phyloP scores from a whole-genome alignment of 2,329 filamentous ascomycete species.

The Thelonectria rubi region DNA sequence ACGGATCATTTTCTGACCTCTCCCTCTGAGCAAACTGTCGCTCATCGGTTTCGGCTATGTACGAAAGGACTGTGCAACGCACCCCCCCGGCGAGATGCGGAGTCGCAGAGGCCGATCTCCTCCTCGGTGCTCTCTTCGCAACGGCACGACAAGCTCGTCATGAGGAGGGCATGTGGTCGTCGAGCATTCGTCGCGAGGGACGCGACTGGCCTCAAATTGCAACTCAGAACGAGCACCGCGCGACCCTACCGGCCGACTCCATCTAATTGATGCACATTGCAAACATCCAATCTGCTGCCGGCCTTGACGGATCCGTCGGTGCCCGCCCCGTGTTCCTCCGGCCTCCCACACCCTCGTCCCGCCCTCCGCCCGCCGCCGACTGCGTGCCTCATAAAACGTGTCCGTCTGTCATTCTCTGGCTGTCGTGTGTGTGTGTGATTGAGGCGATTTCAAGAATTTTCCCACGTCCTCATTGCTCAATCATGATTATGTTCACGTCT shows the following conservation, averaged over 20 bases:
- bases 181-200: neutral
- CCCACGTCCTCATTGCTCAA: no score
- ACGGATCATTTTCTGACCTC: conserved; percentile 12
- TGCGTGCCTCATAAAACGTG: neutral
- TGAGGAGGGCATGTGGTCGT: neutral
- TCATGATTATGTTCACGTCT: no score
- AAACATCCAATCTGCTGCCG: neutral
- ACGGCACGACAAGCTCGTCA: no score
- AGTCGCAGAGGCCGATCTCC: neutral
- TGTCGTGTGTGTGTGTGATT: neutral
- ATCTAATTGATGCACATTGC: neutral
- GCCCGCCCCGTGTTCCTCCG: neutral
- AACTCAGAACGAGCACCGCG: neutral
- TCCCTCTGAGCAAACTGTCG: neutral
- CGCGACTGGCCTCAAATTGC: neutral
- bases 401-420: neutral
- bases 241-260: no score
- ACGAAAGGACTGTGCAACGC: neutral
- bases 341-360: neutral
- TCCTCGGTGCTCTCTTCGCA: no score
- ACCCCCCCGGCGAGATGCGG: neutral
- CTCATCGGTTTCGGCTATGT: neutral
- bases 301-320: neutral
- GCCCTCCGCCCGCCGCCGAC: neutral
- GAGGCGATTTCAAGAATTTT: neutral